Evolutionary conservation across 108 stramenopile genomes (phyloP).

Genomic region (Cyclostephanos invisitatus): DNA sequence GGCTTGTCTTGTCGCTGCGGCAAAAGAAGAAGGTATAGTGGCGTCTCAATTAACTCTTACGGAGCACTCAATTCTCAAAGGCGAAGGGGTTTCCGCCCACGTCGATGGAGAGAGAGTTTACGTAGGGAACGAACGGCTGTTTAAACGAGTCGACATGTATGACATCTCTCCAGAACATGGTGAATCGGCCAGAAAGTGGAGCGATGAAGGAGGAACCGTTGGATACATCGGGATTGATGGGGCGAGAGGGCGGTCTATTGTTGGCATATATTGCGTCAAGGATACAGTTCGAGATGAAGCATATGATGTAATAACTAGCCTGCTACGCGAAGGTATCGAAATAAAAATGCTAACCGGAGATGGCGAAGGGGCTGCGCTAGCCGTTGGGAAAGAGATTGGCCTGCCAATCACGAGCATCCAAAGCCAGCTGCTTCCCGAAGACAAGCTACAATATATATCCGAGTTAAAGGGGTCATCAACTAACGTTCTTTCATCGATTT

Average conservation of each 20-base stretch:
- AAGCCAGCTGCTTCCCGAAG: conserved; percentile 79
- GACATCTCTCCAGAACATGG: conserved; percentile 34
- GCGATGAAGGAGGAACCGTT: conserved; percentile 68
- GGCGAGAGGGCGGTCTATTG: conserved; percentile 50
- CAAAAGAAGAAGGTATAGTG: conserved; percentile 66
- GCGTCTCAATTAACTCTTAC: conserved; percentile 32
- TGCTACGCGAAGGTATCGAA: conserved; percentile 63
- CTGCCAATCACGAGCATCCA: conserved; percentile 55
- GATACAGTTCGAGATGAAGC: conserved; percentile 81
- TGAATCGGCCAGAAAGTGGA: conserved; percentile 55
- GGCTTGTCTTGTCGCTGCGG: conserved; percentile 72
- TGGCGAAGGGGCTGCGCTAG: conserved; percentile 85
- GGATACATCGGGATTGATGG: conserved; percentile 82
- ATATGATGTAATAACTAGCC: conserved; percentile 50
- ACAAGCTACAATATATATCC: conserved; percentile 74
- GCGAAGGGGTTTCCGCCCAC: conserved; percentile 78
- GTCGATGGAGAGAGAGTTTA: conserved; percentile 61
- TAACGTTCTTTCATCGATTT: conserved; percentile 10
- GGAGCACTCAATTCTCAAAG: conserved; percentile 77
- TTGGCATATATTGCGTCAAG: conserved; percentile 77
- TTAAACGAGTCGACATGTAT: conserved; percentile 67
- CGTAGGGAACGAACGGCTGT: conserved; percentile 80
- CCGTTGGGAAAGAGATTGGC: conserved; percentile 83
- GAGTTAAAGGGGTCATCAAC: conserved; percentile 49
- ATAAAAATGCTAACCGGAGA: conserved; percentile 99